phyloP scores from a whole-genome alignment of 257 asterid species.

The Nicotiana undulata region DNA sequence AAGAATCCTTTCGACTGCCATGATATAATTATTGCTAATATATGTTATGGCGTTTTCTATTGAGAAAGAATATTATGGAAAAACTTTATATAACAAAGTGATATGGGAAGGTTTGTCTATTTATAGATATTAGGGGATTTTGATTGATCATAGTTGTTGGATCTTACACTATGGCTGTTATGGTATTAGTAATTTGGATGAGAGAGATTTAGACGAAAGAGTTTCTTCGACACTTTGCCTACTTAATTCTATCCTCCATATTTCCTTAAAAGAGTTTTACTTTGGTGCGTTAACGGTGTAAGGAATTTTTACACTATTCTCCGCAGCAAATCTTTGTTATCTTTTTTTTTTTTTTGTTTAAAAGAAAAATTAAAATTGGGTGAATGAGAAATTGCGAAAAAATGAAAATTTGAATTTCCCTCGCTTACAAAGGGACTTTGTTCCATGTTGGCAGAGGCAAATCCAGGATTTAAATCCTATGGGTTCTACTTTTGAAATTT shows the following conservation, averaged over 20 bases:
- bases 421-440: no score
- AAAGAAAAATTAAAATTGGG: no score
- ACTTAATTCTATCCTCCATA: not conserved
- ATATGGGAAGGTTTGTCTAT: not conserved
- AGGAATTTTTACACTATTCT: no score
- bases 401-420: no score
- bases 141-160: not conserved
- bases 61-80: not conserved
- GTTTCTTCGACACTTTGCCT: not conserved
- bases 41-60: not conserved
- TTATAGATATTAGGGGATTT: not conserved
- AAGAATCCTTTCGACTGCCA: slow-evolving; percentile 2
- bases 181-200: slow-evolving; percentile 10
- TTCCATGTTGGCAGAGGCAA: no score
- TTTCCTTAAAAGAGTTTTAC: no score
- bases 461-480: no score
- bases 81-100: not conserved
- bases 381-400: no score
- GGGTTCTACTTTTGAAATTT: no score
- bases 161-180: slow-evolving; percentile 11
- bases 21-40: not conserved
- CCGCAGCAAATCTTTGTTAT: no score
- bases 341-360: no score
- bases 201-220: slow-evolving; percentile 15
- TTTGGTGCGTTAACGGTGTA: no score